phyloP scores from a whole-genome alignment of 495 filamentous ascomycete species.

The Neurospora terricola region DNA sequence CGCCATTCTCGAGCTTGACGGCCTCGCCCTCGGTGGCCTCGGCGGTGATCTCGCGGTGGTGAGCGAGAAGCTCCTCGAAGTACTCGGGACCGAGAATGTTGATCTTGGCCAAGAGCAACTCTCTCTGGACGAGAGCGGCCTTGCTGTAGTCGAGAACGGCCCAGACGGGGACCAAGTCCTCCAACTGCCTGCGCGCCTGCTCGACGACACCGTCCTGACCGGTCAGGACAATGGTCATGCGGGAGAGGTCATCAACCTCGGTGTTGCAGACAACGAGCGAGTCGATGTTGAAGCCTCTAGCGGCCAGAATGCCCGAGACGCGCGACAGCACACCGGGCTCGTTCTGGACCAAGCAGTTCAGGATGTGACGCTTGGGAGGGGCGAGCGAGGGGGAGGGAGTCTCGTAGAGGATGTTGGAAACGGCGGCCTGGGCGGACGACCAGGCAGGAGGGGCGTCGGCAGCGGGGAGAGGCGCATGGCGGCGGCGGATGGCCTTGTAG shows the following conservation, averaged over 20 bases:
- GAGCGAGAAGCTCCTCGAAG: slow-evolving; percentile 89
- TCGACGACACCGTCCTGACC: slow-evolving; percentile 97
- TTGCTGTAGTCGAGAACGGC: slow-evolving; percentile 93
- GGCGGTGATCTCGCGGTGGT: slow-evolving; percentile 70
- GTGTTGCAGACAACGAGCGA: slow-evolving; percentile 95
- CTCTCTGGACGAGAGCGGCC: slow-evolving; percentile 89
- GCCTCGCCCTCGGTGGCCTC: slow-evolving; percentile 1
- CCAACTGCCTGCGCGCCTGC: slow-evolving; percentile 89
- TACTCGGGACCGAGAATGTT: slow-evolving; percentile 93
- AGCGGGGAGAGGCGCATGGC: slow-evolving; percentile 72
- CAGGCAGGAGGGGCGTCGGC: slow-evolving; percentile 65
- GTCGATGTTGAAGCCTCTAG: slow-evolving; percentile 98
- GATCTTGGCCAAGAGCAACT: slow-evolving; percentile 92
- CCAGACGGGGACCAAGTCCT: slow-evolving; percentile 96
- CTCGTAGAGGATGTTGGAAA: slow-evolving; percentile 97
- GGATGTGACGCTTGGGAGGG: slow-evolving; percentile 85
- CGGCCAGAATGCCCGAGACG: slow-evolving; percentile 91
- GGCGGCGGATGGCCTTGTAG: slow-evolving; percentile 94
- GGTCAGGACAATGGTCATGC: slow-evolving; percentile 96
- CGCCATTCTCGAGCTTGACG: slow-evolving; percentile 17
- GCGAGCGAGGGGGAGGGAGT: slow-evolving; percentile 74
- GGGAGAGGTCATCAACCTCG: slow-evolving; percentile 92
- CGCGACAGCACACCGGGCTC: slow-evolving; percentile 95
- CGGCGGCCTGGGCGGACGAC: slow-evolving; percentile 81
- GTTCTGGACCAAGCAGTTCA: slow-evolving; percentile 98